Evolutionary conservation across 805 yeast species (phyloP), one percentile per base, ranked within the genome.

Genomic region (Starmera dryadoides): DNA sequence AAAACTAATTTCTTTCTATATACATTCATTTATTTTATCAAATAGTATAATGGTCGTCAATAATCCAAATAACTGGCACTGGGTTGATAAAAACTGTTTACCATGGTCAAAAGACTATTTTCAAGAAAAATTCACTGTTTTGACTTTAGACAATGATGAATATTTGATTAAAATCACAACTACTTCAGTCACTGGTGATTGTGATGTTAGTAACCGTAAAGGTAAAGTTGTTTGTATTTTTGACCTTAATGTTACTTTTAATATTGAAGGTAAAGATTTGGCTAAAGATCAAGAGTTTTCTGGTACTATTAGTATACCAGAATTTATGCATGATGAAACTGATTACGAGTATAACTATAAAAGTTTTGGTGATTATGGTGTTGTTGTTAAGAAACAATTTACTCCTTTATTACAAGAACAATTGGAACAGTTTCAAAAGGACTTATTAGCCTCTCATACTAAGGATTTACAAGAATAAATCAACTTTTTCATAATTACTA

Each of bases 131-230:
- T 58, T 77, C 14, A 16, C 46, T 4, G 39, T 45, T 22, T 43
- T 55, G 25, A 40, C 42, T n/a, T 40, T 52, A 16, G 50, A 50
- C 4, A 47, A 50, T 33, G 45, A 52, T 21, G 37, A 44, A 7
- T 49, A 44, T 25, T 45, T 37, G n/a, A 56, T 63, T 23, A 45
- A 58, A 8, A 50, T 79, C 33, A 60, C 60, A 16, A 52, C 67
- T 2, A 63, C 60, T n/a, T 56, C 65, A 3, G 62, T 81, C 4
- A 59, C 66, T 6, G 94, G 94, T 18, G 93, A 85, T 57, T 82
- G 93, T 50, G 85, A 84, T 51, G 89, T 85, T 12, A 79, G 86
- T 18, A 91, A 85, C 59, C 74, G 94, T 64, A 85, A 85, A 60
- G 91, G 91, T 8, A 81, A 79, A 59, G 86, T 81, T 20, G 73